Evolutionary conservation across 768 basidiomycete species (phyloP), one percentile per base, ranked within the genome.

Genomic region (Suillus subaureus): DNA sequence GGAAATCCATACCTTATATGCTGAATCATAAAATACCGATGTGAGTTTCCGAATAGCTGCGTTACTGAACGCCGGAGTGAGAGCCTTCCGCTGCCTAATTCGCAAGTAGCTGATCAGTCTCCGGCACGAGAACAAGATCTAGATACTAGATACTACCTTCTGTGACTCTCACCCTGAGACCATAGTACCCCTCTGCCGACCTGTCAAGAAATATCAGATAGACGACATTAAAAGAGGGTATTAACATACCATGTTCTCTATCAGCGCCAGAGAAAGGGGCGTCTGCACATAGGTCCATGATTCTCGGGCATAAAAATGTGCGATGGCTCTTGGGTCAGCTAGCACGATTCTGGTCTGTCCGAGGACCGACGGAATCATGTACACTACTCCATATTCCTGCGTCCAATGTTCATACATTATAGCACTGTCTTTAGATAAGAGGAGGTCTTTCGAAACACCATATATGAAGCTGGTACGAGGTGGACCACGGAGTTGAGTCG

Each of bases 271-370:
- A 9, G 74, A 68, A 40, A 81, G 69, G 8, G 70, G 72, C 1
- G 78, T 78, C 51, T 80, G 79, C 0, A 80, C 73, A 68, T 87
- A 87, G 0, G 73, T 76, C 56, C 75, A 83, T 0, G 84, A 84
- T 61, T 86, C 86, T 64, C 73, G 79, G 0, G 83, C 74, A 69
- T 80, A 84, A 62, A 85, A 83, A 68, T 87, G 84, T 1, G 79
- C 75, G 33, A 83, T 74, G 0, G 86, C 84, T 70, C 80, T 84
- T 3, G 81, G 80, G 65, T 84, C 83, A 61, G 77, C 74, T 12
- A 85, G 69, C 1, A 83, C 68, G 23, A 84, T 67, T 7, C 71
- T 67, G 5, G 66, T 71, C 2, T 75, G 70, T 1, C 82, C 82
- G 12, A 84, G 66, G 2, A 71, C 69, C 7, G 70, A 71, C 0